Evolutionary conservation across 2,329 filamentous ascomycete species (phyloP), one percentile per base, ranked within the genome.

Genomic region (Penicillium griseofulvum): DNA sequence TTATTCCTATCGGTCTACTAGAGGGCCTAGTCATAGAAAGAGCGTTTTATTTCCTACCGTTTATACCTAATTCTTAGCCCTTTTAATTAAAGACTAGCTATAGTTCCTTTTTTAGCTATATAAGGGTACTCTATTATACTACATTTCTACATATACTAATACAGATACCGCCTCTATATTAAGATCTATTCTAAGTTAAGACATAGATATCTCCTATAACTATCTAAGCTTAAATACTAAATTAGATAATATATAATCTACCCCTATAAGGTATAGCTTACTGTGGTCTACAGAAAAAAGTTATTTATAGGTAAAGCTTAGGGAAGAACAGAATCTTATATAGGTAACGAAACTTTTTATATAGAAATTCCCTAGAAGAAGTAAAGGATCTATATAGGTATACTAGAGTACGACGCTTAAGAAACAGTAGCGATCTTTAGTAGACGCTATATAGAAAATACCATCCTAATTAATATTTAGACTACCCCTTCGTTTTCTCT

Each of bases 31-130:
- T 47, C 26, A 22, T 48, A 14, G 31, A 2, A 29, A 17, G 0
- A 56, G n/a, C n/a, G 17, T 45, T 38, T 49, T 26, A 4, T 49
- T 45, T 36, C 33, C 44, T 45, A 16, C 38, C 1, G 9, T 56
- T 48, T 44, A 38, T 52, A 38, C 43, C 24, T 24, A 56, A 48
- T 56, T 56, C 44, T 49, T 31, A 14, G 43, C 49, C 38, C 43
- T 52, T 43, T 8, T 24, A 1, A 33, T 52, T 8, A 42, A 55
- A 51, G 48, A 52, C 17, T 19, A 24, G 36, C 42, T 55, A 47
- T 9, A 52, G 43, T 56, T 56, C 43, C 43, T 52, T 6, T 55
- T 28, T 14, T 49, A 14, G 28, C 4, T 49, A 2, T 31, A 41
- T 28, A 6, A 49, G 17, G 36, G 36, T 33, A 36, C 46, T 39